phyloP scores from a whole-genome alignment of 2,329 filamentous ascomycete genomes.

The Beauveria caledonica region DNA sequence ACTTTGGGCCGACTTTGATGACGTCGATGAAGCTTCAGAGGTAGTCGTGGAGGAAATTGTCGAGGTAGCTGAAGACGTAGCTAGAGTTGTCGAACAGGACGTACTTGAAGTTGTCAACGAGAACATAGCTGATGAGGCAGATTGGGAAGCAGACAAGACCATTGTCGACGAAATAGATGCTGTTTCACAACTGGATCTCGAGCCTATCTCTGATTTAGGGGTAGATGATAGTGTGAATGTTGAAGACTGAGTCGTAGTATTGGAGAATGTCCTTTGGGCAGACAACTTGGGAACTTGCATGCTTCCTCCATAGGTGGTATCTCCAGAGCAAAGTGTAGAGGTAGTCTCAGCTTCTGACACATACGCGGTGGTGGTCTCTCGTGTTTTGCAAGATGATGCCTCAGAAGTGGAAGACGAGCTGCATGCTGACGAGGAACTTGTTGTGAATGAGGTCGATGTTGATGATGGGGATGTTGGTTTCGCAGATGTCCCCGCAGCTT shows the following conservation, averaged over 20 bases:
- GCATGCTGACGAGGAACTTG: background rate
- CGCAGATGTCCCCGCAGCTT: background rate
- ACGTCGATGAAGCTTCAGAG: background rate
- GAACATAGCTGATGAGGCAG: background rate
- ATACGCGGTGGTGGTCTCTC: background rate
- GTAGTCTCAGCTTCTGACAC: background rate
- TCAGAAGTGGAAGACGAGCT: background rate
- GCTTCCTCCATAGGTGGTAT: background rate
- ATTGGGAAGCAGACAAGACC: background rate
- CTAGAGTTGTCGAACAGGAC: background rate
- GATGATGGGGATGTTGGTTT: background rate
- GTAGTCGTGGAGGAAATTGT: background rate
- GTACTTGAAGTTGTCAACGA: background rate
- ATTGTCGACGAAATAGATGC: background rate
- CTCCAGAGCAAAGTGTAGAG: background rate
- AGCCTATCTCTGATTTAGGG: background rate
- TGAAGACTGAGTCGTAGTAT: background rate
- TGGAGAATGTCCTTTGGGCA: background rate
- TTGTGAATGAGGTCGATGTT: background rate
- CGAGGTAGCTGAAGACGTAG: background rate
- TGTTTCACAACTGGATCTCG: background rate
- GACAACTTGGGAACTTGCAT: slow-evolving; percentile 6
- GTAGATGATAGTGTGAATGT: background rate
- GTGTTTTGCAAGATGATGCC: background rate
- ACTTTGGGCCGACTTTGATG: background rate